Evolutionary conservation across 1,284 basidiomycete genomes (phyloP), one percentile per base, ranked within the genome.

Genomic region (Leccinum griseonigrum): DNA sequence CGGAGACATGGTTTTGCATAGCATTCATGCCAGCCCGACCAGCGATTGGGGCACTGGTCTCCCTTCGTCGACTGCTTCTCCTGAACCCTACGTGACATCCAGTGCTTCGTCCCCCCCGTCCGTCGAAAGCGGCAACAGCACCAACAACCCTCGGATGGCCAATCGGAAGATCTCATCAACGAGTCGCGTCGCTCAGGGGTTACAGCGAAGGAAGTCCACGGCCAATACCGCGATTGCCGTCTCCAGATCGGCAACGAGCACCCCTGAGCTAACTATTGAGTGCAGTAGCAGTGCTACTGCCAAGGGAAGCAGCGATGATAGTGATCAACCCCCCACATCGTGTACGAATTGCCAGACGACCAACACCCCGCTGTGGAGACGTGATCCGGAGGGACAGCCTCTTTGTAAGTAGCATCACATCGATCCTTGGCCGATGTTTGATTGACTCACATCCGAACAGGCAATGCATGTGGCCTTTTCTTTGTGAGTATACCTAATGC

Each of bases 301-400:
- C 60, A 83, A 81, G 64, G 79, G 77, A 43, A 77, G 74, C 48
- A 83, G 82, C 32, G 92, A 92, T 62, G 89, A 90, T 56, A 83
- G 81, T 53, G 90, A 91, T 56, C 79, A 81, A 60, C 73, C 83
- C 6, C 90, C 91, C 4, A 98, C 94, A 1, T 81, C 92, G 31
- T 98, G 95, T 75, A 95, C 92, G 11, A 98, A 98, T 74, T 98
- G 95, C 76, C 88, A 93, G 71, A 98, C 96, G 58, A 97, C 93
- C 32, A 98, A 95, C 74, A 98, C 95, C 48, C 95, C 95, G 1
- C 79, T 98, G 59, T 98, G 95, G 95, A 85, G 95, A 73, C 83
- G 96, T 67, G 95, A 98, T 79, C 93, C 95, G 1, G 95, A 98
- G 66, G 95, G 95, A 28, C 94, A 97, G 74, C 95, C 95, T 36